Evolutionary conservation across 2,329 filamentous ascomycete genomes (phyloP).

Genomic region (Metarhizium robertsii): DNA sequence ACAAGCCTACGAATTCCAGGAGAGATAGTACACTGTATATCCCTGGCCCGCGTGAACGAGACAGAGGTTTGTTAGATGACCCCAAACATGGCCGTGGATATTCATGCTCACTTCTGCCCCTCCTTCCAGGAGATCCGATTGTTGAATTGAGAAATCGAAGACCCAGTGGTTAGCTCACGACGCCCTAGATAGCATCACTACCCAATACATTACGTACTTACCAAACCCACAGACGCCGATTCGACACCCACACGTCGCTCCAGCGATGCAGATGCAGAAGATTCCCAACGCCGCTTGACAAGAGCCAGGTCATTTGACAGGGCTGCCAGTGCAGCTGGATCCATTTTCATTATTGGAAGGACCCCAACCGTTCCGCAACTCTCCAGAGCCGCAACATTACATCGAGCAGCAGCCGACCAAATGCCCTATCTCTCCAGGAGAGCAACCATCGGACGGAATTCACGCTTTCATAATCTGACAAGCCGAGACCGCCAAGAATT

Average conservation of each 20-base stretch:
- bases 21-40: neutral
- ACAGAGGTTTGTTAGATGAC: neutral
- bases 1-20: neutral
- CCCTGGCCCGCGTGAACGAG: neutral
- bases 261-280: neutral
- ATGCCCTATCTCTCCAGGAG: neutral
- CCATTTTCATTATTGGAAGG: neutral
- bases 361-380: neutral
- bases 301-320: neutral
- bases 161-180: neutral
- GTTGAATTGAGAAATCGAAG: neutral
- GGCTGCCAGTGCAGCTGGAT: neutral
- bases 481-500: conserved; percentile 29
- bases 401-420: neutral
- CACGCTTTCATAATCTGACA: neutral
- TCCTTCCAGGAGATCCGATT: neutral
- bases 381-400: neutral
- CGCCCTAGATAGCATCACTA: neutral
- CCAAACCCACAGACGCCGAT: neutral
- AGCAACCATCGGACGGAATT: neutral
- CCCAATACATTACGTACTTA: neutral
- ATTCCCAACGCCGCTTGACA: neutral
- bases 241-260: neutral
- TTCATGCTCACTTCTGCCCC: neutral
- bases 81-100: neutral